Evolutionary conservation across 1,139 yeast genomes (phyloP).

Genomic region (Pichia terricola): DNA sequence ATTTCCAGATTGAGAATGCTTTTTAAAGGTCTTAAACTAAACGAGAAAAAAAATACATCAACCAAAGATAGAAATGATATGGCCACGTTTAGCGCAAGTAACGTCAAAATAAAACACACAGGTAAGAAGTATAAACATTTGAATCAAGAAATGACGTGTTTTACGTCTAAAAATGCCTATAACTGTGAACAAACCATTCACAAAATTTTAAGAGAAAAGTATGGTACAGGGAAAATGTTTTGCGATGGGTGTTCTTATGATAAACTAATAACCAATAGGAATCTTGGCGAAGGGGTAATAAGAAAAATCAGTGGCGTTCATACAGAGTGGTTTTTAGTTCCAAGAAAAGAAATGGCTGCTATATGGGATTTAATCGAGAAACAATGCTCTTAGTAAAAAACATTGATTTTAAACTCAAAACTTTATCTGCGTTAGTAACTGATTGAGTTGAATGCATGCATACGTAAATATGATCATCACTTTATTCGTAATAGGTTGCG

Average conservation of each 20-base stretch:
- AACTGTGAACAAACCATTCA: constrained; percentile 38
- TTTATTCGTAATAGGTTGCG: too few relatives aligned
- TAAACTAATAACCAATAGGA: neutral
- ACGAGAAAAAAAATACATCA: neutral
- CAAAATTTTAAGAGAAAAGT: constrained; percentile 35
- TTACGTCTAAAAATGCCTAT: constrained; percentile 32
- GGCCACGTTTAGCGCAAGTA: too few relatives aligned
- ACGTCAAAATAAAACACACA: neutral
- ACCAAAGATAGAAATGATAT: neutral
- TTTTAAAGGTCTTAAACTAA: constrained; percentile 11
- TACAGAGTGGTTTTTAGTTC: constrained; percentile 51
- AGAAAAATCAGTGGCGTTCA: constrained; percentile 28
- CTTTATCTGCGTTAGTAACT: too few relatives aligned
- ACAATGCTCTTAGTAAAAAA: constrained; percentile 1
- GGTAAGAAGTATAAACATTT: constrained; percentile 11
- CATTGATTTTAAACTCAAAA: neutral
- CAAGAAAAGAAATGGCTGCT: constrained; percentile 31
- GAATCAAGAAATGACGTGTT: constrained; percentile 11
- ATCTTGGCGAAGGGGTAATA: constrained; percentile 15
- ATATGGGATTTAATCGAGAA: constrained; percentile 32
- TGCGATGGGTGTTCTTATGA: constrained; percentile 15
- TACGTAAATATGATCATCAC: too few relatives aligned
- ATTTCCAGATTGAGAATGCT: constrained; percentile 6
- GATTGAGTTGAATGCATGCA: too few relatives aligned
- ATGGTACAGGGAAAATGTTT: constrained; percentile 16